Evolutionary conservation across 148 eudicot species (phyloP).

Genomic region (Polygonum aviculare): DNA sequence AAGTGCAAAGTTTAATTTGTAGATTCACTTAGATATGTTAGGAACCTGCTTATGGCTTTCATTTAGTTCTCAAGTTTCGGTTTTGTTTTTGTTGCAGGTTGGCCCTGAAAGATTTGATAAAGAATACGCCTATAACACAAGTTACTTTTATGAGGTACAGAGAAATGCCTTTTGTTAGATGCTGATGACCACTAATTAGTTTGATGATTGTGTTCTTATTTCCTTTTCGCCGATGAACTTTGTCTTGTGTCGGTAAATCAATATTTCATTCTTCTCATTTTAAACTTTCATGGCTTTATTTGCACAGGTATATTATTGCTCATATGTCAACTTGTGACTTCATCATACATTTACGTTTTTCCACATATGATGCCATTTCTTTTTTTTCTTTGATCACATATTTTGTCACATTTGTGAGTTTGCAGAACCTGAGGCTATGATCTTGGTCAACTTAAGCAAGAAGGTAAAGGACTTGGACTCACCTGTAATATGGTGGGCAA

Average conservation of each 20-base stretch:
- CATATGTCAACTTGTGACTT: no score
- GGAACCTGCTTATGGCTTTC: not conserved
- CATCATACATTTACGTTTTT: no score
- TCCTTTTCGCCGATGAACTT: not conserved
- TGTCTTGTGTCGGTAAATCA: not conserved
- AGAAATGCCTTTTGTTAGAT: not conserved
- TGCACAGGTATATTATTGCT: no score
- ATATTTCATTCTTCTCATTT: not conserved
- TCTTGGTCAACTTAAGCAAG: no score
- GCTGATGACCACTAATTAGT: not conserved
- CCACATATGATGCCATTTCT: no score
- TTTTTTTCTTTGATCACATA: no score
- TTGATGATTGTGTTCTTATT: not conserved
- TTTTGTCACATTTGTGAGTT: no score
- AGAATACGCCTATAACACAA: conserved; percentile 86
- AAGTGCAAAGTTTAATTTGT: no score
- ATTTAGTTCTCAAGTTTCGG: not conserved
- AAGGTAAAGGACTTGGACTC: no score
- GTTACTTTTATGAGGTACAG: conserved; percentile 89
- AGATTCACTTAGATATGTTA: not conserved
- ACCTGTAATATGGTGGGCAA: no score
- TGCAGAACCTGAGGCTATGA: no score
- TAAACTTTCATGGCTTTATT: no score
- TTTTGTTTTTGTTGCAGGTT: conserved; percentile 40
- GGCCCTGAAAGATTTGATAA: conserved; percentile 93